Evolutionary conservation across 2,329 filamentous ascomycete genomes (phyloP).

Genomic region (Neofusicoccum umdonicola): DNA sequence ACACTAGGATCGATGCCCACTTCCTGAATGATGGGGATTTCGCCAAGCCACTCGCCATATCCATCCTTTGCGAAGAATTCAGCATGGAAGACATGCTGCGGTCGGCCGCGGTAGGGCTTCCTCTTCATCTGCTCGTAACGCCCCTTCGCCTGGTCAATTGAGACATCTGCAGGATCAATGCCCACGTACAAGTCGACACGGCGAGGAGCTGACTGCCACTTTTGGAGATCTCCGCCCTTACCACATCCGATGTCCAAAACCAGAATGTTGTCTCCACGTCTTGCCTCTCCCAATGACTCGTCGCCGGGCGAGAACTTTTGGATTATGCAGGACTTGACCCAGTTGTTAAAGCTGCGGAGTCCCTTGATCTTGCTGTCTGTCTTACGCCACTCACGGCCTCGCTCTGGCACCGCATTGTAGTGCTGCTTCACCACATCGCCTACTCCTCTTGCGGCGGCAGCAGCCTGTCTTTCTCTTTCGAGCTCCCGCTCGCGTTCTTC

Average conservation of each 20-base stretch:
- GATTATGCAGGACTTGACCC: constrained; percentile 96
- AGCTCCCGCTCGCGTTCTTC: constrained; percentile 38
- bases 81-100: constrained; percentile 69
- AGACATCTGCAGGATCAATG: constrained; percentile 87
- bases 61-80: constrained; percentile 92
- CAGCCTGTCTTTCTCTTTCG: constrained; percentile 42
- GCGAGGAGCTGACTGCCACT: constrained; percentile 95
- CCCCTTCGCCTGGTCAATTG: constrained; percentile 84
- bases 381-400: constrained; percentile 89
- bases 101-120: constrained; percentile 48
- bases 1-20: constrained; percentile 81
- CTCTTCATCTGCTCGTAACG: constrained; percentile 74
- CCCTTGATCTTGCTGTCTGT: constrained; percentile 95
- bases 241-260: constrained; percentile 95
- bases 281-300: constrained; percentile 25
- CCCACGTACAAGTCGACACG: constrained; percentile 90
- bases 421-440: constrained; percentile 88
- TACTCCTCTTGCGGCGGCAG: constrained; percentile 43
- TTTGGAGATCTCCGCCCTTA: constrained; percentile 91
- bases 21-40: constrained; percentile 76
- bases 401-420: constrained; percentile 93
- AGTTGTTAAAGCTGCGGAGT: constrained; percentile 93
- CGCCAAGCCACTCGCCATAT: constrained; percentile 78
- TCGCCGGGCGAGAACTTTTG: constrained; percentile 76
- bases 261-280: constrained; percentile 57